Conservation (phyloP, 108 stramenopile species). For the Nitzschia palea region DNA sequence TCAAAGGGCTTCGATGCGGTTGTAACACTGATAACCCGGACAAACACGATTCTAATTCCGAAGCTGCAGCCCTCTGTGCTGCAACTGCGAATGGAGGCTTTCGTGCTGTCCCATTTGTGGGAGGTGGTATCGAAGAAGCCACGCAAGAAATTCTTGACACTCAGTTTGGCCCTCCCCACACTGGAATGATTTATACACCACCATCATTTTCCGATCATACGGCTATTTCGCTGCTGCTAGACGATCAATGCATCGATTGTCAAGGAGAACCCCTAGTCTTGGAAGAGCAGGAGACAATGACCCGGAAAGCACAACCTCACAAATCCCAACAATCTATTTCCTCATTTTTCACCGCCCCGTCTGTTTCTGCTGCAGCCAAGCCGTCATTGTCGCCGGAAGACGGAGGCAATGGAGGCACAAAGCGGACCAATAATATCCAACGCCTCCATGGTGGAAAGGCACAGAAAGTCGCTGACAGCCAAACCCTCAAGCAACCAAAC, state of each 20-base stretch:
- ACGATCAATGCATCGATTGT: constrained; percentile 16
- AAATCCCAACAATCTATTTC: constrained; percentile 76
- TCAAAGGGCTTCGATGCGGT: constrained; percentile 59
- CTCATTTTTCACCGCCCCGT: constrained; percentile 59
- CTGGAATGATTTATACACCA: constrained; percentile 91
- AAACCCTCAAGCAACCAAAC: neutral
- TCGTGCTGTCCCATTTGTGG: constrained; percentile 71
- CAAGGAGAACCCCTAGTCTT: constrained; percentile 10
- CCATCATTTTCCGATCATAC: constrained; percentile 91
- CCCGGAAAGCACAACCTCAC: constrained; percentile 86
- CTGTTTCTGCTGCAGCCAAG: neutral
- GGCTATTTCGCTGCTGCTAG: constrained; percentile 75
- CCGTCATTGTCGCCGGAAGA: neutral
- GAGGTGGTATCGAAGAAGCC: constrained; percentile 80
- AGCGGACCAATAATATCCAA: neutral
- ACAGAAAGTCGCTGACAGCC: neutral
- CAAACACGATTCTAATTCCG: constrained; percentile 45
- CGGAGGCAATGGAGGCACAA: too few relatives aligned
- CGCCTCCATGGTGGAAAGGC: neutral
- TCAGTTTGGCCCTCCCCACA: constrained; percentile 67
- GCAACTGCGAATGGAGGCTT: constrained; percentile 80
- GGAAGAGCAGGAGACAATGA: constrained; percentile 42
- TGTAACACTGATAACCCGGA: constrained; percentile 36
- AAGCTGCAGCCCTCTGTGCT: constrained; percentile 76
- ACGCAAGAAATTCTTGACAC: constrained; percentile 66